Evolutionary conservation across 352 stramenopile genomes (phyloP), one percentile per base, ranked within the genome.

Genomic region (Globisporangium cystogenes): DNA sequence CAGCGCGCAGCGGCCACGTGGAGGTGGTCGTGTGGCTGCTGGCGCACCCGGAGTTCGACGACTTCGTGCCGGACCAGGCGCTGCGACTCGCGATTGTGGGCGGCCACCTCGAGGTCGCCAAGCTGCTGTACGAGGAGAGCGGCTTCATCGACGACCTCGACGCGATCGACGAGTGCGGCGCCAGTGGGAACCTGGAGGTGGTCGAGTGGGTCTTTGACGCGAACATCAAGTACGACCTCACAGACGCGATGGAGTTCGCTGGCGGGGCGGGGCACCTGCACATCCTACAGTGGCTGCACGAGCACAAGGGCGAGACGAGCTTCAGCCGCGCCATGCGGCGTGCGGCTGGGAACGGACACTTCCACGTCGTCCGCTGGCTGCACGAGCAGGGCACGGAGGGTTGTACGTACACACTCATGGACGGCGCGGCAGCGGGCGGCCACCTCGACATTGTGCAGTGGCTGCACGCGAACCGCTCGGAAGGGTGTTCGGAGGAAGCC

Each of bases 241-340:
- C 53, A 16, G 50, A 64, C 24, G 56, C 57, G 12, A 64, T 68
- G 61, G 51, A 52, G 48, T 64, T 51, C 42, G 56, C 57, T 2
- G 56, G 48, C 21, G 50, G 43, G 5, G 46, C 55, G 21, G 62
- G 62, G 7, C 62, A 70, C 24, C 47, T 70, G 43, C 33, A 42
- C 27, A 64, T 68, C 20, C 42, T 70, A 7, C 52, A 70, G 35
- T 70, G 62, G 62, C 59, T 70, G 4, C 37, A 56, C 27, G 59
- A 37, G 23, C 44, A 51, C 52, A 51, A 68, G 47, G 53, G 45
- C 21, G 45, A 54, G 45, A 60, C 45, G 53, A 48, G 45, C 40
- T 54, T 54, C 21, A 54, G 47, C 35, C 45, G 53, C 8, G 53
- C 53, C 5, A 60, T 60, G 47, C 55, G 50, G 8, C n/a, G 27